Base-by-base conservation (phyloP, 2,329 filamentous ascomycete genomes). In the Exophiala sp. region DNA sequence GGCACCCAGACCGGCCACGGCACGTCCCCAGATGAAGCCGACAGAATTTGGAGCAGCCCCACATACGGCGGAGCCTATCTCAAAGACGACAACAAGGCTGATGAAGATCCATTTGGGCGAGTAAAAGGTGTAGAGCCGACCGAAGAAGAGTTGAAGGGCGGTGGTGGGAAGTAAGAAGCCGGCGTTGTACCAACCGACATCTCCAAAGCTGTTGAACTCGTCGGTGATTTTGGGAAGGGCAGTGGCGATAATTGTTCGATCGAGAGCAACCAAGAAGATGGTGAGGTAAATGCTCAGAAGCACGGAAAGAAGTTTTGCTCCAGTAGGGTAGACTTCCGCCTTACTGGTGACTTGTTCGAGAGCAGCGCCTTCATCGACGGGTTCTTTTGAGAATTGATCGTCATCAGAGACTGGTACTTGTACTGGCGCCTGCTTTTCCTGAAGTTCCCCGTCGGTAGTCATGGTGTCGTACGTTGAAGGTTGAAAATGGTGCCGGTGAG, bases 1-100 rank as follows among this genome's bases (percentile, higher is more conserved):
- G 18, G 70, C 70, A 5, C 77, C 78, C 0, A 78, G 61, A 50
- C 78, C 78, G n/a, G 76, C 70, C 42, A 81, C 66, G 0, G 75
- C 76, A 51, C 78, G 70, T 8, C 78, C 78, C 40, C 78, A 65
- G 62, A 81, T 79, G 39, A 81, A 64, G 11, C 75, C 71, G 2
- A 63, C 71, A 1, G 73, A 76, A 58, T 72, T 78, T n/a, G 75
- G 75, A 7, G 78, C 77, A 36, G 69, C 65, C 29, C 62, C 78
- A 55, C 77, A 79, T 47, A 81, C 66, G n/a, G 75, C 66, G 11
- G 72, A 76, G n/a, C 78, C 78, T 47, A 79, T 43, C 60, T 79
- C 77, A 64, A 81, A 81, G 62, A 78, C 71, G 54, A 68, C 62
- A 20, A 79, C 67, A 0, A 73, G 71, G n/a, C 58, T 56, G 12